Evolutionary conservation across 2,329 filamentous ascomycete genomes (phyloP), one percentile per base, ranked within the genome.

Genomic region (Zymoseptoria passerinii): DNA sequence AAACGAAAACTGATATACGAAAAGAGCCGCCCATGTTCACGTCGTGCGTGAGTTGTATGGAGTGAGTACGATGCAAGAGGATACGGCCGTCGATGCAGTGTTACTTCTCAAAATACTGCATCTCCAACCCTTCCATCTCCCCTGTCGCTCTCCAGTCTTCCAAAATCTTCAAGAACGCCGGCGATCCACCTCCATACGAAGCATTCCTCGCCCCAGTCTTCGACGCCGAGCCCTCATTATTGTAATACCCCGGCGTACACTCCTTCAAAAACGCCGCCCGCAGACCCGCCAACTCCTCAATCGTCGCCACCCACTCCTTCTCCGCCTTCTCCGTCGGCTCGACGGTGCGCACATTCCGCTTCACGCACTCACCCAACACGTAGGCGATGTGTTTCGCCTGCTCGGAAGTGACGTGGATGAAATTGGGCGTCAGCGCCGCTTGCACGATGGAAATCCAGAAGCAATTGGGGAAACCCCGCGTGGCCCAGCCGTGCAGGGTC

Each of bases 211-310:
- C 50, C 10, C 55, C 57, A 4, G 49, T 59, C 50, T 59, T 54
- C 20, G 27, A 50, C 49, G 54, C 53, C 35, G 51, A 55, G 0
- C 74, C 77, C 67, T 82, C 78, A 40, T 68, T 70, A 52, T 80
- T 83, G 50, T 78, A 72, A 62, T 83, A 83, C 4, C 78, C 75
- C 0, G 81, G 81, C 19, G 80, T 82, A 68, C 81, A 84, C 27
- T 78, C 73, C 4, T 69, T 65, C 27, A 78, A 56, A n/a, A 65
- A 65, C 2, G 70, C 70, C 0, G 73, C 72, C 44, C 76, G 72
- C 40, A 73, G 71, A 8, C 67, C 68, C 0, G 76, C 77, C 1
- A 74, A 70, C 55, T 69, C 67, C 65, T 78, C 67, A 50, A 80
- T 73, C 50, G 71, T 67, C 20, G 66, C 60, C 1, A 74, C 70